Percentiles rank a stretch among this genome's conserved stretches.
phyloP scores from a whole-genome alignment of 495 filamentous ascomycete genomes.

The Gamarada debralockiae region DNA sequence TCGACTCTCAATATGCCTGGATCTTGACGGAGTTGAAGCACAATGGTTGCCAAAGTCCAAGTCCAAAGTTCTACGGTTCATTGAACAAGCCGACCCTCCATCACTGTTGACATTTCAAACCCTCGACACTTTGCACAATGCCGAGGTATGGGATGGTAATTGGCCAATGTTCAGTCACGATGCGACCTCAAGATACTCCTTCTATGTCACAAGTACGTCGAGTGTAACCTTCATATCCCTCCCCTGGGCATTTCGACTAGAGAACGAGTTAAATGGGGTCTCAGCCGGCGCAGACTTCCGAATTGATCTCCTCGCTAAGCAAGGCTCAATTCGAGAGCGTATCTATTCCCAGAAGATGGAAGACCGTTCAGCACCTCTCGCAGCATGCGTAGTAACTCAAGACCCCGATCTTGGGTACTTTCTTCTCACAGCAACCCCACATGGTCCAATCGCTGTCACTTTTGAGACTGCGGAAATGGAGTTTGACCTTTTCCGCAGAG shows the following conservation, averaged over 20 bases:
- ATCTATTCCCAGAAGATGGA: conserved; percentile 44
- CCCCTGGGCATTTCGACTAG: conserved; percentile 71
- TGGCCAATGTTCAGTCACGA: conserved; percentile 77
- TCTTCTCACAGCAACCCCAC: conserved; percentile 63
- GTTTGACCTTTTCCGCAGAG: conserved; percentile 26
- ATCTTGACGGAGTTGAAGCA: conserved; percentile 74
- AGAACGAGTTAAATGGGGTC: conserved; percentile 67
- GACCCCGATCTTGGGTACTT: conserved; percentile 78
- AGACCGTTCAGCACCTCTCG: conserved; percentile 40
- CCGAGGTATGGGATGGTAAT: conserved; percentile 43
- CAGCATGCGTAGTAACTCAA: conserved; percentile 60
- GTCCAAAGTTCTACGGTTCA: conserved; percentile 6
- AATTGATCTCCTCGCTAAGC: conserved; percentile 62
- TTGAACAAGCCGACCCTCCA: conserved; percentile 26
- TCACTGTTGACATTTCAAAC: conserved; percentile 48
- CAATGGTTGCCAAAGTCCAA: conserved; percentile 69
- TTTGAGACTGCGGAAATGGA: conserved; percentile 62
- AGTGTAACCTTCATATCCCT: conserved; percentile 71
- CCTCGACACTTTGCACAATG: conserved; percentile 55
- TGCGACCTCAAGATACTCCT: conserved; percentile 66
- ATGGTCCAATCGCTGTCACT: conserved; percentile 57
- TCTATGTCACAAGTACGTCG: conserved; percentile 70
- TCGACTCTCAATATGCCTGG: conserved; percentile 72
- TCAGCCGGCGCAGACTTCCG: conserved; percentile 68
- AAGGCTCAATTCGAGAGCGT: conserved; percentile 56